Evolutionary conservation across 2,329 filamentous ascomycete genomes (phyloP).

Genomic region (Tricladium varicosporioides): DNA sequence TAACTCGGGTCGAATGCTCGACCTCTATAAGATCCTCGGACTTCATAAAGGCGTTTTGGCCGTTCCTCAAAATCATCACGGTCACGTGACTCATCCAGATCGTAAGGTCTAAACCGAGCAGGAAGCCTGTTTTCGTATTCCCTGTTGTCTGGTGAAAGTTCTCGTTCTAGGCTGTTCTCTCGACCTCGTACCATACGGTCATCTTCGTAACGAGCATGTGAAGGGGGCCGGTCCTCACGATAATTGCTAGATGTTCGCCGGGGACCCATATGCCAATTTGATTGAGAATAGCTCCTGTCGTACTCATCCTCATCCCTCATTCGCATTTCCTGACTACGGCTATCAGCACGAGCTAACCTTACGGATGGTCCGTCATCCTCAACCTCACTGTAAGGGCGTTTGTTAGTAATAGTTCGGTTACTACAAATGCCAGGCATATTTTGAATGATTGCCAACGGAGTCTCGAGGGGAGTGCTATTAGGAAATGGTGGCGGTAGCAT

Average conservation of each 20-base stretch:
- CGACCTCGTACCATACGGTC: conserved; percentile 17
- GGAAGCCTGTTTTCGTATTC: conserved; percentile 24
- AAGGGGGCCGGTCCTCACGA: conserved; percentile 21
- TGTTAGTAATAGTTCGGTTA: conserved; percentile 27
- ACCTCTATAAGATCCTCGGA: conserved; percentile 26
- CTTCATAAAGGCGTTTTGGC: conserved; percentile 17
- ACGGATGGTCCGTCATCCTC: conserved; percentile 18
- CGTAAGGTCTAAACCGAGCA: conserved; percentile 21
- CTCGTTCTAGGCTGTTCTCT: conserved; percentile 26
- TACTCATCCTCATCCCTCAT: conserved; percentile 21
- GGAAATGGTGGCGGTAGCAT: conserved; percentile 29
- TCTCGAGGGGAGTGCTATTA: conserved; percentile 12
- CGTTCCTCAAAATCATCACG: conserved; percentile 11
- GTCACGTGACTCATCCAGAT: conserved; percentile 19
- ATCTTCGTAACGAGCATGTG: conserved; percentile 20
- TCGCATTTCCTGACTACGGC: conserved; percentile 13
- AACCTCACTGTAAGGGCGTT: conserved; percentile 29
- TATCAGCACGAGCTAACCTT: conserved; percentile 29
- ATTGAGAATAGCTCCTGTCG: conserved; percentile 22
- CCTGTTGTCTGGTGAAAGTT: conserved; percentile 25
- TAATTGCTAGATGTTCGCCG: conserved; percentile 20
- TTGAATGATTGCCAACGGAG: conserved; percentile 4
- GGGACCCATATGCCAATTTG: conserved; percentile 19
- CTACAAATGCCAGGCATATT: conserved; percentile 10
- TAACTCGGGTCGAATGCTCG: conserved; percentile 31